Conservation (phyloP, 106 monocot species). For the Cymbidium sinense region DNA sequence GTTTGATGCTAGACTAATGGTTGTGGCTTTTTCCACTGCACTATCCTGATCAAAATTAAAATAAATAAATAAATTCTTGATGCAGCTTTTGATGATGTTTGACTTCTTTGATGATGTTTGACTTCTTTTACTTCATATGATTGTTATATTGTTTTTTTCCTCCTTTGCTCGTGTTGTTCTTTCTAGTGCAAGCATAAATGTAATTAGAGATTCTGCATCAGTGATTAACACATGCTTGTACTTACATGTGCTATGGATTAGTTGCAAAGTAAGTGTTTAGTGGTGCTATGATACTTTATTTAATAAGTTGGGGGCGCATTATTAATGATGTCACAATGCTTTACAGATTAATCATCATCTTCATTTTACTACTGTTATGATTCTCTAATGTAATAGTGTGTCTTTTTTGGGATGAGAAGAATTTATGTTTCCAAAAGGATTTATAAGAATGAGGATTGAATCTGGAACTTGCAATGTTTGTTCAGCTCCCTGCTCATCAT, state of each 20-base stretch:
- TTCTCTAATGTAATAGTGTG: not conserved
- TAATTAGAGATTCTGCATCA: no score
- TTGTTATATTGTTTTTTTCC: not conserved
- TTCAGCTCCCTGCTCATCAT: conserved; percentile 85
- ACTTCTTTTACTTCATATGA: not conserved
- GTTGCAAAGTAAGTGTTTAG: not conserved
- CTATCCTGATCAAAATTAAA: not conserved
- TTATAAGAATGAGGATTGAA: conserved; percentile 18
- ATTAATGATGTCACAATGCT: no score
- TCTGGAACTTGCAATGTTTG: conserved; percentile 92
- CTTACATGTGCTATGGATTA: not conserved
- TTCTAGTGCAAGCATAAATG: no score
- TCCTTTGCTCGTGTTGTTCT: not conserved
- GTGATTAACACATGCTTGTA: not conserved
- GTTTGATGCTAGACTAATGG: no score
- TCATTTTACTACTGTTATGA: not conserved
- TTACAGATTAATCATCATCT: not conserved
- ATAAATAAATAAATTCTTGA: not conserved
- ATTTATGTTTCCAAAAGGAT: not conserved
- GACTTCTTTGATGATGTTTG: no score
- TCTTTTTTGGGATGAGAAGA: not conserved
- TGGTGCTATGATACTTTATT: not conserved
- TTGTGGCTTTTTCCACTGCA: not conserved
- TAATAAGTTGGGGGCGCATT: no score
- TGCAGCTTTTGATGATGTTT: not conserved